Evolutionary conservation across 2,329 filamentous ascomycete genomes (phyloP).

Genomic region (Ceratocystis eucalypticola): DNA sequence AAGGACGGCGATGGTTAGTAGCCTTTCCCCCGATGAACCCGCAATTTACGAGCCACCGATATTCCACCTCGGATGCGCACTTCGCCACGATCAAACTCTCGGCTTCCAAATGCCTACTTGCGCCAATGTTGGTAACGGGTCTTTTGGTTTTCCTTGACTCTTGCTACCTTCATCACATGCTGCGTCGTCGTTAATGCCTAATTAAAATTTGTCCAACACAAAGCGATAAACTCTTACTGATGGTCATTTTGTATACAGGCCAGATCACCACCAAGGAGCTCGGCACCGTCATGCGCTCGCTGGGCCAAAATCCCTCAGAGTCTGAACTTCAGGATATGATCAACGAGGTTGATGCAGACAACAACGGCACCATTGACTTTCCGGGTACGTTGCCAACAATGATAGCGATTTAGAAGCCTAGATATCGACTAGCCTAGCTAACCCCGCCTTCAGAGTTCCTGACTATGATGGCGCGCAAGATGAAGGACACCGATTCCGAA

Average conservation of each 20-base stretch:
- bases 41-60: background rate
- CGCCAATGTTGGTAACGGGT: background rate
- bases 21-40: background rate
- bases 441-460: constrained; percentile 54
- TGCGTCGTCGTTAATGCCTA: constrained; percentile 22
- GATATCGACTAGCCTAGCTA: constrained; percentile 19
- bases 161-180: constrained; percentile 11
- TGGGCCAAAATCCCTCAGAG: constrained; percentile 81
- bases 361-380: constrained; percentile 87
- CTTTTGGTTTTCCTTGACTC: background rate
- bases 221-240: constrained; percentile 2
- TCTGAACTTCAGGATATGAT: constrained; percentile 89
- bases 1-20: constrained; percentile 83
- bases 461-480: constrained; percentile 89
- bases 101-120: background rate
- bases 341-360: constrained; percentile 84
- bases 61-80: background rate
- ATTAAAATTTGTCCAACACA: constrained; percentile 4
- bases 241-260: constrained; percentile 35
- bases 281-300: constrained; percentile 79
- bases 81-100: background rate
- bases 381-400: constrained; percentile 47
- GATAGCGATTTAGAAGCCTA: background rate
- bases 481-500: constrained; percentile 87
- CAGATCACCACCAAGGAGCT: constrained; percentile 88